Evolutionary conservation across 805 yeast species (phyloP).

Genomic region (Candida schatavii): DNA sequence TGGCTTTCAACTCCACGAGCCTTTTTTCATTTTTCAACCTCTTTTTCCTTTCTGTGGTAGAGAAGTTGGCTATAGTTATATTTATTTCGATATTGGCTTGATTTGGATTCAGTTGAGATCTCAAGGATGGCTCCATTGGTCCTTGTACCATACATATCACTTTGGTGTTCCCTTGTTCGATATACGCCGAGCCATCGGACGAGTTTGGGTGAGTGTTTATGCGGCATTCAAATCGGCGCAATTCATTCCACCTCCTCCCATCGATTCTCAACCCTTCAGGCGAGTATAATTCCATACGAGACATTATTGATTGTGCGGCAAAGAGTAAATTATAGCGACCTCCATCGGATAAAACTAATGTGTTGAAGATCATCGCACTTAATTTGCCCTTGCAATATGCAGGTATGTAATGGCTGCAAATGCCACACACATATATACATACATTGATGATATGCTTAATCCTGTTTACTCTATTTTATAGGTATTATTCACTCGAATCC

Average conservation of each 20-base stretch:
- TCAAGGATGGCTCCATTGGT: slow-evolving; percentile 75
- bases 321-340: not conserved
- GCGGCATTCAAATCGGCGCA: slow-evolving; percentile 75
- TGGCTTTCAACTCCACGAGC: slow-evolving; percentile 62
- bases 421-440: no score
- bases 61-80: slow-evolving; percentile 75
- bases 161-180: slow-evolving; percentile 90
- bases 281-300: slow-evolving; percentile 79
- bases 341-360: no score
- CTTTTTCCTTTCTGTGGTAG: slow-evolving; percentile 72
- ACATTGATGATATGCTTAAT: no score
- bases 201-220: slow-evolving; percentile 86
- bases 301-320: slow-evolving; percentile 35
- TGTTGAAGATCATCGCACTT: no score
- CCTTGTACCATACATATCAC: slow-evolving; percentile 84
- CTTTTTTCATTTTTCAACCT: slow-evolving; percentile 67
- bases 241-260: slow-evolving; percentile 94
- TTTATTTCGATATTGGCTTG: slow-evolving; percentile 61
- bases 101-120: slow-evolving; percentile 49
- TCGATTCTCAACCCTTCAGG: slow-evolving; percentile 94
- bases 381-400: no score
- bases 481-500: slow-evolving; percentile 20
- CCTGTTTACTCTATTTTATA: no score
- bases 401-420: no score
- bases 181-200: slow-evolving; percentile 88